phyloP scores from a whole-genome alignment of 306 rosid genomes.

The Calophaca sinica region DNA sequence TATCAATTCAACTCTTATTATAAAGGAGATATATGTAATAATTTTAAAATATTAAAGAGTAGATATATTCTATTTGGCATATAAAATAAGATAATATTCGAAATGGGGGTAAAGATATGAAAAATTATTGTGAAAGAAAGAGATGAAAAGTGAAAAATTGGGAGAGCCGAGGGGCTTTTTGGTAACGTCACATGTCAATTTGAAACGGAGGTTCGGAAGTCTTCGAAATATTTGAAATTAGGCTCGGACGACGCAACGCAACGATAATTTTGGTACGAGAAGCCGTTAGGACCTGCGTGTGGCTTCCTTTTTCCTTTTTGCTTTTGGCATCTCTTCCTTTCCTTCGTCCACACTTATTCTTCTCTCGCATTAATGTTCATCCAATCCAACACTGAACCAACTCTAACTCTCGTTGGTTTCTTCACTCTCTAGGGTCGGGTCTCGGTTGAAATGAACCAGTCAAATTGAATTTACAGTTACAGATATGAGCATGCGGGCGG shows the following conservation, averaged over 20 bases:
- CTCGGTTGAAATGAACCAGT: neutral
- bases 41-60: too few relatives aligned
- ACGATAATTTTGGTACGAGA: neutral
- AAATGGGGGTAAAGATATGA: too few relatives aligned
- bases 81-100: too few relatives aligned
- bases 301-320: neutral
- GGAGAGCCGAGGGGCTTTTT: neutral
- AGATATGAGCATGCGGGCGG: slow-evolving; percentile 29
- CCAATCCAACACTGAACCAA: neutral
- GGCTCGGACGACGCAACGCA: slow-evolving; percentile 17
- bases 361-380: neutral
- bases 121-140: too few relatives aligned
- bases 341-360: slow-evolving; percentile 28
- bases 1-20: too few relatives aligned
- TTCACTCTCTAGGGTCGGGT: slow-evolving; percentile 9
- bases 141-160: too few relatives aligned
- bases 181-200: neutral
- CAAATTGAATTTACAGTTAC: slow-evolving; percentile 6
- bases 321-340: neutral
- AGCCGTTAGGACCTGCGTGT: slow-evolving; percentile 17
- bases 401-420: neutral
- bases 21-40: too few relatives aligned
- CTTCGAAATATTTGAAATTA: slow-evolving; percentile 6
- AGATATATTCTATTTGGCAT: too few relatives aligned
- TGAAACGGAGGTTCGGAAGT: neutral